Conservation (phyloP, 345 rosid species). For the Eucalyptus marginata region DNA sequence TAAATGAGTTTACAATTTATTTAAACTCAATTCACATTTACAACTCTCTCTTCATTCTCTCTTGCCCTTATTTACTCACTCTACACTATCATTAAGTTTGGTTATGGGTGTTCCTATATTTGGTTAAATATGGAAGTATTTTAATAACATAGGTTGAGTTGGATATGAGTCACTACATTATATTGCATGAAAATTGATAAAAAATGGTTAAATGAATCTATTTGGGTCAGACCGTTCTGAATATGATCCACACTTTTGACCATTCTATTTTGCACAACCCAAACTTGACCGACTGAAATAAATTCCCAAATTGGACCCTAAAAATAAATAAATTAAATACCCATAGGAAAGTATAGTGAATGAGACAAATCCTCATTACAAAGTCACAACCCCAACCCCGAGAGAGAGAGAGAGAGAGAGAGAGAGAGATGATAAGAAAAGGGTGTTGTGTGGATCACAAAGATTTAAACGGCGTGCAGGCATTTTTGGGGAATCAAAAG, state of each 20-base stretch:
- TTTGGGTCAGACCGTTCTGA: too few species aligned
- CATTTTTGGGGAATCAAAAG: neutral
- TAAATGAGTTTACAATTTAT: too few species aligned
- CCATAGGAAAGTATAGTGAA: neutral
- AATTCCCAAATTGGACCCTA: too few species aligned
- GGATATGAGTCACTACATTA: too few species aligned
- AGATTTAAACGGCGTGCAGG: neutral
- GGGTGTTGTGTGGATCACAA: neutral
- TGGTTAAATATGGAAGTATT: neutral
- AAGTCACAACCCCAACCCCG: neutral
- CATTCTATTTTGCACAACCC: neutral
- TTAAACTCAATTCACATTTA: neutral
- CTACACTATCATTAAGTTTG: neutral
- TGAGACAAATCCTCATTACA: neutral
- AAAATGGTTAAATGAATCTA: neutral
- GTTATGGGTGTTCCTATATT: neutral
- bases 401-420: neutral
- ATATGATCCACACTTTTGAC: neutral
- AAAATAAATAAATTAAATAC: neutral
- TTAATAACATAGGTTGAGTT: too few species aligned
- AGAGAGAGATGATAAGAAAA: neutral
- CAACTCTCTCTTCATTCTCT: neutral
- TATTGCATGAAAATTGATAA: neutral
- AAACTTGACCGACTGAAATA: neutral
- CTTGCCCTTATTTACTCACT: too few species aligned